Conservation (phyloP, 805 yeast species). For the Teunomyces atbi region DNA sequence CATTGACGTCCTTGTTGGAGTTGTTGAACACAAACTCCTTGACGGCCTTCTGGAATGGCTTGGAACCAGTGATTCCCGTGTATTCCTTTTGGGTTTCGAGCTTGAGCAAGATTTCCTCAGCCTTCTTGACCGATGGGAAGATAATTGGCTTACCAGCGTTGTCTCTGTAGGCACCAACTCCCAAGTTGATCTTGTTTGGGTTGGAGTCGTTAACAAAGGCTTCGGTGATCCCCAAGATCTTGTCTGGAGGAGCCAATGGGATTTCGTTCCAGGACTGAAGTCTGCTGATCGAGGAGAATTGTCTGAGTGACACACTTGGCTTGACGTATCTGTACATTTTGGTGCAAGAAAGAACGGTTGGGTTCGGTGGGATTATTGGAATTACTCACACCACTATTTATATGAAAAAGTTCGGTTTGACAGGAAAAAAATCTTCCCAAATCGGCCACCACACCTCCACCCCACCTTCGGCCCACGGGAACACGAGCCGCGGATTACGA, state of each 20-base stretch:
- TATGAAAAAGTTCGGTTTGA: conserved; percentile 2
- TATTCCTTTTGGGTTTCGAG: conserved; percentile 73
- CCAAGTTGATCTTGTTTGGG: conserved; percentile 59
- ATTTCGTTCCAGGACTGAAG: conserved; percentile 23
- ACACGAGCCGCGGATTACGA: conserved; percentile 1
- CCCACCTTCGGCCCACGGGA: conserved; percentile 5
- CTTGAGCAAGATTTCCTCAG: conserved; percentile 53
- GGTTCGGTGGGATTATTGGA: too few species aligned
- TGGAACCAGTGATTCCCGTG: conserved; percentile 80
- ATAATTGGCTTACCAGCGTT: conserved; percentile 85
- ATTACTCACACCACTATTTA: conserved; percentile 4
- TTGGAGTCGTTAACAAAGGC: conserved; percentile 67
- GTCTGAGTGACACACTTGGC: conserved; percentile 7
- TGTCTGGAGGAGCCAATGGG: conserved; percentile 74
- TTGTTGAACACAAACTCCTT: conserved; percentile 70
- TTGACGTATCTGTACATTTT: conserved; percentile 9
- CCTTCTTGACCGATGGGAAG: conserved; percentile 69
- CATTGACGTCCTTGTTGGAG: conserved; percentile 48
- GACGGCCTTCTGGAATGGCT: conserved; percentile 64
- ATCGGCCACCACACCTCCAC: conserved; percentile 3
- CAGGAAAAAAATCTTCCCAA: conserved; percentile 3
- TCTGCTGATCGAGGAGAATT: conserved; percentile 8
- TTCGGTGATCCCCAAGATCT: conserved; percentile 77
- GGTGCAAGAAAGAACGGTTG: not conserved
- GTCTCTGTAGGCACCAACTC: conserved; percentile 94